phyloP scores from a whole-genome alignment of 2,329 filamentous ascomycete genomes.

The Monilinia polystroma region DNA sequence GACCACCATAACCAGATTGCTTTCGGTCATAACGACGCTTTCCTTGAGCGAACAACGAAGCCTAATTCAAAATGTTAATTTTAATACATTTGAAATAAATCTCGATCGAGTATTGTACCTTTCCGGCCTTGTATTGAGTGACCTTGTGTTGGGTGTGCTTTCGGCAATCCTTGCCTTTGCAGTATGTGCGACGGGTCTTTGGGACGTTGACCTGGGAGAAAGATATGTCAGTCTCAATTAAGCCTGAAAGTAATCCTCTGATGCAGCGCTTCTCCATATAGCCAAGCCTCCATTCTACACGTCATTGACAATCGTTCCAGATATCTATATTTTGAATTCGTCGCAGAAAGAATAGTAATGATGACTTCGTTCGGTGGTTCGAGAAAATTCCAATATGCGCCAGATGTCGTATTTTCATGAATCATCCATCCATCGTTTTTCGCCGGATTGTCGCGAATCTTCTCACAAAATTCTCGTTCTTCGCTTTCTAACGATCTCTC shows the following conservation, averaged over 20 bases:
- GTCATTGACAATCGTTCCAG: not conserved
- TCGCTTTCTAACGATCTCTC: conserved; percentile 11
- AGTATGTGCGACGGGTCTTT: conserved; percentile 96
- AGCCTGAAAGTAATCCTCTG: not conserved
- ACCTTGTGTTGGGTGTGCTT: conserved; percentile 92
- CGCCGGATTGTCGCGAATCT: conserved; percentile 16
- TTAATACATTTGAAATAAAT: conserved; percentile 5
- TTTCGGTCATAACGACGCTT: conserved; percentile 99
- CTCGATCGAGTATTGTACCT: conserved; percentile 53
- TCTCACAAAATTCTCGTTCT: not conserved
- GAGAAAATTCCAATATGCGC: conserved; percentile 1
- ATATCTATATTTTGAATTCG: not conserved
- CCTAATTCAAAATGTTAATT: conserved; percentile 45
- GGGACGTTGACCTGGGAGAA: conserved; percentile 83
- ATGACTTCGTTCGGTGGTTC: not conserved
- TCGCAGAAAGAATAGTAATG: not conserved
- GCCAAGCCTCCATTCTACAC: not conserved
- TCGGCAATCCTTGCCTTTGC: conserved; percentile 92
- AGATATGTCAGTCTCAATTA: conserved; percentile 18
- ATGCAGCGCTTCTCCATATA: not conserved
- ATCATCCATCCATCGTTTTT: not conserved
- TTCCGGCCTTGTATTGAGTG: conserved; percentile 96
- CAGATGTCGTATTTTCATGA: not conserved
- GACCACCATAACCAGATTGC: conserved; percentile 99
- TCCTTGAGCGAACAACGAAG: conserved; percentile 94